phyloP scores from a whole-genome alignment of 805 yeast species.

The Myxozyma vanderwaltii region DNA sequence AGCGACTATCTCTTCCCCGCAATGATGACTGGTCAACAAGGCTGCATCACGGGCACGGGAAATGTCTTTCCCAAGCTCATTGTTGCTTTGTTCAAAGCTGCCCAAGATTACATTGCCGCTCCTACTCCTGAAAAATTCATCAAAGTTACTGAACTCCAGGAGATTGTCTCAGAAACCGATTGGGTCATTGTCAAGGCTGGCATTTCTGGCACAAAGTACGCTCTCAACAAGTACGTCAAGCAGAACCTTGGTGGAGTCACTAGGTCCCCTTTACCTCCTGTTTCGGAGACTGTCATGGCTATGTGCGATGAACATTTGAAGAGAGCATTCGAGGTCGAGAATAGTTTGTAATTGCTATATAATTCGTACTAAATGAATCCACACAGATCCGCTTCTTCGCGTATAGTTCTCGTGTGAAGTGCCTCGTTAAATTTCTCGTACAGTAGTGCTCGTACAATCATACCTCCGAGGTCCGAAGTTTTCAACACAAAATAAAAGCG shows the following conservation, averaged over 20 bases:
- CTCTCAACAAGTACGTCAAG: slow-evolving; percentile 24
- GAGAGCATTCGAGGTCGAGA: slow-evolving; percentile 21
- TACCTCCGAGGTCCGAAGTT: too few relatives aligned
- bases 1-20: slow-evolving; percentile 56
- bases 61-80: slow-evolving; percentile 57
- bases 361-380: too few relatives aligned
- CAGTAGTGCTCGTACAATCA: too few relatives aligned
- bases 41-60: slow-evolving; percentile 57
- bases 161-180: slow-evolving; percentile 50
- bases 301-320: slow-evolving; percentile 16
- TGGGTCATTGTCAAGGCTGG: slow-evolving; percentile 38
- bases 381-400: too few relatives aligned
- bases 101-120: slow-evolving; percentile 12
- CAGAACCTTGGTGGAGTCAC: slow-evolving; percentile 30
- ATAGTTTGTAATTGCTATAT: slow-evolving; percentile 7
- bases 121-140: slow-evolving; percentile 43
- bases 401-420: too few relatives aligned
- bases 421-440: too few relatives aligned
- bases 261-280: slow-evolving; percentile 31
- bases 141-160: slow-evolving; percentile 45
- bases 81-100: slow-evolving; percentile 42
- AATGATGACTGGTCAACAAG: slow-evolving; percentile 51
- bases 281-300: slow-evolving; percentile 6
- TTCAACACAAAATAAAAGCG: too few relatives aligned
- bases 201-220: slow-evolving; percentile 36